phyloP scores from a whole-genome alignment of 345 rosid species.

The Mallotus nudiflorus region DNA sequence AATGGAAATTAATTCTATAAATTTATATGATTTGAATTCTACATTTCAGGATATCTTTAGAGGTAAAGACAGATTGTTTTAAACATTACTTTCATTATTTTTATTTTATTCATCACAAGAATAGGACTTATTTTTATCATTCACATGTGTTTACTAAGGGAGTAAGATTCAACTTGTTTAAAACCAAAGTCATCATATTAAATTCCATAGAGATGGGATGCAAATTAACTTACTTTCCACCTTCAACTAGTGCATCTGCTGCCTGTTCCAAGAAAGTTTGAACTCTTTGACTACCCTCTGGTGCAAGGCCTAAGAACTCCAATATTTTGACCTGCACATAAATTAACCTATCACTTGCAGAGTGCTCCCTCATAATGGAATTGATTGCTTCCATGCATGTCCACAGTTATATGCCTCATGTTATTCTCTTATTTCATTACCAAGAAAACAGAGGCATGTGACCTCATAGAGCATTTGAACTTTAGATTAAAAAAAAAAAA shows the following conservation, averaged over 20 bases:
- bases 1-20: no score
- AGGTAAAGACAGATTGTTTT: no score
- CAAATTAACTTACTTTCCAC: constrained; percentile 1
- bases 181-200: not conserved
- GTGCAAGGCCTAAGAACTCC: constrained; percentile 15
- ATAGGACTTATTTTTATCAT: no score
- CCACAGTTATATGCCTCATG: not conserved
- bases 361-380: not conserved
- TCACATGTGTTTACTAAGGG: no score
- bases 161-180: not conserved
- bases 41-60: no score
- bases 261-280: constrained; percentile 14
- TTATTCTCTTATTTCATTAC: not conserved
- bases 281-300: constrained; percentile 20
- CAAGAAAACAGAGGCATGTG: not conserved
- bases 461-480: not conserved
- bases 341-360: not conserved
- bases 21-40: no score
- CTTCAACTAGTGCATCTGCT: constrained; percentile 18
- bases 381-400: not conserved
- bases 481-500: no score
- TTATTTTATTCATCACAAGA: no score
- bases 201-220: not conserved
- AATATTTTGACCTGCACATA: constrained; percentile 10
- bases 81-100: no score